Evolutionary conservation across 306 rosid species (phyloP).

Genomic region (Carpinus viminea): DNA sequence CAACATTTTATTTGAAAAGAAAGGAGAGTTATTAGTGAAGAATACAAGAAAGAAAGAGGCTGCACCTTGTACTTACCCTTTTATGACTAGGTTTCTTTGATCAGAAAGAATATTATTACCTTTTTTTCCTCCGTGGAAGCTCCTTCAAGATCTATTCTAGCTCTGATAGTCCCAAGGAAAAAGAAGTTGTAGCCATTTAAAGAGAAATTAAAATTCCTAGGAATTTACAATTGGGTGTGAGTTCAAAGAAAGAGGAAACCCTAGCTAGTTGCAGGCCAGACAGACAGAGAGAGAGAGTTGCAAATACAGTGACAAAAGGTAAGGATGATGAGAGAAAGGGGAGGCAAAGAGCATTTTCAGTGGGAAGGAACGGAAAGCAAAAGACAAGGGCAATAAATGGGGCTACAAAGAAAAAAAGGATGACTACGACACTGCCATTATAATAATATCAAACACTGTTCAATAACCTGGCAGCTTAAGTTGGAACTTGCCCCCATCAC

Average conservation of each 20-base stretch:
- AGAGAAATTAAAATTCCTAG: constrained; percentile 31
- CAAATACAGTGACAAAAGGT: constrained; percentile 47
- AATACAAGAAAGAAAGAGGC: background rate
- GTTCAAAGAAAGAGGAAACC: constrained; percentile 53
- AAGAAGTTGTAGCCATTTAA: constrained; percentile 36
- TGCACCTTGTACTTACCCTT: constrained; percentile 21
- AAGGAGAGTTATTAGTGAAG: background rate
- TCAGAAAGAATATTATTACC: constrained; percentile 34
- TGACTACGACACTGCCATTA: constrained; percentile 33
- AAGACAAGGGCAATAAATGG: constrained; percentile 35
- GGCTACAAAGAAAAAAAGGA: constrained; percentile 16
- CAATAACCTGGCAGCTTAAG: constrained; percentile 4
- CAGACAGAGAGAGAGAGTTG: constrained; percentile 45
- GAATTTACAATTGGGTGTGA: constrained; percentile 51
- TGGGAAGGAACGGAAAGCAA: constrained; percentile 31
- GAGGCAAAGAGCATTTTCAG: constrained; percentile 77
- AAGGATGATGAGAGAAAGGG: constrained; percentile 40
- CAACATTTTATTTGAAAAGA: constrained; percentile 10
- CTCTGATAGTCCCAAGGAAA: constrained; percentile 36
- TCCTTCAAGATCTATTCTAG: constrained; percentile 47
- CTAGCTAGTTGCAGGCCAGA: constrained; percentile 61
- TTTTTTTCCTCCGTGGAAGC: constrained; percentile 22
- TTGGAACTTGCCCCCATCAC: constrained; percentile 19
- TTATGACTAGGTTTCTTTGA: constrained; percentile 16
- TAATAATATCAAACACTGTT: constrained; percentile 38